Evolutionary conservation across 495 filamentous ascomycete species (phyloP), one percentile per base, ranked within the genome.

Genomic region (Usnea hakonensis): DNA sequence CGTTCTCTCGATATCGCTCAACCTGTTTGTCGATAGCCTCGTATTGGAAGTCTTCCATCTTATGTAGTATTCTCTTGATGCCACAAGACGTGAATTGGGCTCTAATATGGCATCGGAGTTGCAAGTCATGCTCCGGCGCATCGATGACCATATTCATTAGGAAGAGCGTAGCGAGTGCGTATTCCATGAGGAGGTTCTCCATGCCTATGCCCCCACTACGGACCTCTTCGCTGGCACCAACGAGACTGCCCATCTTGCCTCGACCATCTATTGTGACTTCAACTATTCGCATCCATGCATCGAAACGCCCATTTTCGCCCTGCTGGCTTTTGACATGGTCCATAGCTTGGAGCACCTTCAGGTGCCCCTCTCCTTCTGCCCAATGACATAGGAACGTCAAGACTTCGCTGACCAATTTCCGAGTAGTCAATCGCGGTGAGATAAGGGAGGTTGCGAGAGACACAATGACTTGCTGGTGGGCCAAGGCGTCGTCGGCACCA

Each of bases 131-230:
- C 70, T 95, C 90, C 10, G 90, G 87, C 8, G 92, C 91, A 72
- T 97, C 92, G 60, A 97, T 87, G 68, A 98, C 80, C 86, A 96
- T 96, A 71, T 98, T 98, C 76, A 98, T 86, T 66, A 98, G 78
- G 67, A 97, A 89, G 74, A 98, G 83, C 10, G 92, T 93, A 17
- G 95, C 90, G 55, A 97, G 90, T 14, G 91, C 95, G 69, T 98
- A 98, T 81, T 98, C 94, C 94, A 98, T 98, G 17, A 98, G 82
- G 55, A 95, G 82, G 70, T 96, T 97, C 81, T 98, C 94, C 90
- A 97, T 95, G 73, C 95, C 94, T 72, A 97, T 95, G 58, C 94
- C 94, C 58, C 95, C 94, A 74, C 89, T 96, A 70, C 94, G 89
- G 64, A 96, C 88, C 76, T 98, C 94, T 70, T 98, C 95, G 67